These are phyloP conservation scores for Calonectria henricotiae DNA, from an alignment of 2,329 filamentous ascomycete genomes.

Conservation along the genomic window DNA sequence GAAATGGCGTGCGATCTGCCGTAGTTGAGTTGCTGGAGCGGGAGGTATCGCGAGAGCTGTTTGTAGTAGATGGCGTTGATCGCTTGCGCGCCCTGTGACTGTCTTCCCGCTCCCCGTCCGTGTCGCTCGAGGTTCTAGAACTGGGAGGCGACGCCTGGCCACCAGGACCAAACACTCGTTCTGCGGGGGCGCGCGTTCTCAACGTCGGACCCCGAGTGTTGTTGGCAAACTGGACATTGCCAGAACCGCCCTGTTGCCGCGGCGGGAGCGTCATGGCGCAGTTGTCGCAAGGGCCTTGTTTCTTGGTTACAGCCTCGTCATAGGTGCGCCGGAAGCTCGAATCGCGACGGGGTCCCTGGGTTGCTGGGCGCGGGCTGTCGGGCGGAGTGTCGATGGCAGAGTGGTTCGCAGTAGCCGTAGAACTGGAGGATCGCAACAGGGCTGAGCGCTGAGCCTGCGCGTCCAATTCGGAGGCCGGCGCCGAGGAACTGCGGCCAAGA, in stretches of 20 bases:
- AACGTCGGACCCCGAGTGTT: conserved; percentile 71
- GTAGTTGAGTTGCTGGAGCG: conserved; percentile 70
- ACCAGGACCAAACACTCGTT: conserved; percentile 69
- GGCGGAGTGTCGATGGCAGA: conserved; percentile 72
- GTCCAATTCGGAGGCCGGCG: conserved; percentile 64
- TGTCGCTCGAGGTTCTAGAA: conserved; percentile 69
- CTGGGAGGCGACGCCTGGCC: conserved; percentile 68
- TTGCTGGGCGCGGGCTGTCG: conserved; percentile 68
- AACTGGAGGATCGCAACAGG: conserved; percentile 61
- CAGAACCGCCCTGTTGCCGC: conserved; percentile 53
- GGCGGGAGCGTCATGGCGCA: conserved; percentile 77
- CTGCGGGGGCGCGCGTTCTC: conserved; percentile 74
- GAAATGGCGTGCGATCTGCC: conserved; percentile 64
- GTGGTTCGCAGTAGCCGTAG: conserved; percentile 55
- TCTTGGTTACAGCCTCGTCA: conserved; percentile 76
- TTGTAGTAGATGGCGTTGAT: conserved; percentile 64
- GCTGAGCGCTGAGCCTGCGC: conserved; percentile 62
- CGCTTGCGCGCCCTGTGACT: conserved; percentile 60
- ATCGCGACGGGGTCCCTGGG: conserved; percentile 65
- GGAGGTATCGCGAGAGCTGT: conserved; percentile 64
- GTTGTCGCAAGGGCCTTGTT: conserved; percentile 78
- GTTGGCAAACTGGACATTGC: conserved; percentile 53
- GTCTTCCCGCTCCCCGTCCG: conserved; percentile 68
- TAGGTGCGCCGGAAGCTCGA: conserved; percentile 76
- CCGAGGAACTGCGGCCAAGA: conserved; percentile 63